Evolutionary conservation across 108 stramenopile genomes (phyloP), one percentile per base, ranked within the genome.

Genomic region (Skeletonema menzelii): DNA sequence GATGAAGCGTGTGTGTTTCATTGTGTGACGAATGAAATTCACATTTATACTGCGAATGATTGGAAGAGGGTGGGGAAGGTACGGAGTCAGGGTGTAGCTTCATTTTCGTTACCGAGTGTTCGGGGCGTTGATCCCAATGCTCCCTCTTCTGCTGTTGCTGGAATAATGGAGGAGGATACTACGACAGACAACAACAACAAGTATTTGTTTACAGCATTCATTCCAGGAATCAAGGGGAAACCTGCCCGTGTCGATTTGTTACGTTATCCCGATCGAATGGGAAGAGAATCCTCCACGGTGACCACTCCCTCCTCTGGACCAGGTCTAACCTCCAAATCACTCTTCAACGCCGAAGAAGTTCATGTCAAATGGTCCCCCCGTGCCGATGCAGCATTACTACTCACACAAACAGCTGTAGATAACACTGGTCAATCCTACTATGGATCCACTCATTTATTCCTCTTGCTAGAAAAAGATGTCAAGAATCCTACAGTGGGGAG

Each of bases 341-440:
- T 94, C 12, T 94, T 84, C 67, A 82, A 90, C 55, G 94, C 94
- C 2, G 91, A 92, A 72, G 93, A 95, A 73, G 80, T 82, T 47
- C 71, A 35, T 13, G 78, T 93, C 8, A 66, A 84, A 22, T 97
- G 92, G 92, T 86, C 80, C 27, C 92, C 93, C 59, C 86, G 76
- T 24, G 94, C 91, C 46, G 89, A 93, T 76, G 59, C 85, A 4
- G 92, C 92, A 22, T 67, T 97, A 57, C 73, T 97, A 37, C 78
- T 88, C 10, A 80, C 96, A 12, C 95, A 95, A 82, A 97, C 95
- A 15, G 69, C 92, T 7, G 93, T 99, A 7, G 98, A 99, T 87
- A 77, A 92, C 28, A 91, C 96, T 22, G 97, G 97, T 8, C 63
- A 90, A 72, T 93, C 90, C 12, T 99, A 99, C 79, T 99, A 99